Conservation (phyloP, 73 alveolate genomes). For the Durusdinium trenchii region DNA sequence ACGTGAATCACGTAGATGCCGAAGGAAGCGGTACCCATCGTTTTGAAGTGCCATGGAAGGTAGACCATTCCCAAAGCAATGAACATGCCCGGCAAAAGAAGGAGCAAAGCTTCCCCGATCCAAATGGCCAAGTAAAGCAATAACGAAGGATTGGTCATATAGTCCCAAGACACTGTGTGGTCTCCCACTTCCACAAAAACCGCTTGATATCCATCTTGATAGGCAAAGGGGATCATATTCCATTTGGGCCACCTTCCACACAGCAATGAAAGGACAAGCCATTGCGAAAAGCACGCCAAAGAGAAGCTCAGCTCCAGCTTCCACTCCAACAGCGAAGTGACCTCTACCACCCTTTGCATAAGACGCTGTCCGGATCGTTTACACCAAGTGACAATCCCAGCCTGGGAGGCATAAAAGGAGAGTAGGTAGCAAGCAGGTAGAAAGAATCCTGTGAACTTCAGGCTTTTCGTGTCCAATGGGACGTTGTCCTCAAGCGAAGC, state of each 20-base stretch:
- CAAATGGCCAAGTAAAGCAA: not conserved
- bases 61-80: not conserved
- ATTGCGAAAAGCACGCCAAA: not conserved
- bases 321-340: not conserved
- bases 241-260: constrained; percentile 2
- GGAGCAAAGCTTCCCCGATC: not conserved
- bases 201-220: constrained; percentile 24
- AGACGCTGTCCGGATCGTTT: not conserved
- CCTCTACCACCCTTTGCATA: not conserved
- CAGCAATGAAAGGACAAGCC: not conserved
- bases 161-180: not conserved
- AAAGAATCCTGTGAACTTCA: constrained; percentile 6
- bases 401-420: constrained; percentile 15
- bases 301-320: constrained; percentile 15
- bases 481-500: not conserved
- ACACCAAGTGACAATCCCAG: constrained; percentile 13
- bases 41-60: not conserved
- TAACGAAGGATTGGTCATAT: not conserved
- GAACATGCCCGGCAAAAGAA: not conserved
- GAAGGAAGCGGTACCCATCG: not conserved
- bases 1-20: not conserved
- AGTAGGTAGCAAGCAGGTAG: constrained; percentile 48
- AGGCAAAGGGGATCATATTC: not conserved
- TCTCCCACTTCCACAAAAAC: not conserved
- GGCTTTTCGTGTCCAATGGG: not conserved